These are phyloP conservation scores for Gossypium bickii DNA, from an alignment of 345 rosid genomes.

Conservation along the genomic window DNA sequence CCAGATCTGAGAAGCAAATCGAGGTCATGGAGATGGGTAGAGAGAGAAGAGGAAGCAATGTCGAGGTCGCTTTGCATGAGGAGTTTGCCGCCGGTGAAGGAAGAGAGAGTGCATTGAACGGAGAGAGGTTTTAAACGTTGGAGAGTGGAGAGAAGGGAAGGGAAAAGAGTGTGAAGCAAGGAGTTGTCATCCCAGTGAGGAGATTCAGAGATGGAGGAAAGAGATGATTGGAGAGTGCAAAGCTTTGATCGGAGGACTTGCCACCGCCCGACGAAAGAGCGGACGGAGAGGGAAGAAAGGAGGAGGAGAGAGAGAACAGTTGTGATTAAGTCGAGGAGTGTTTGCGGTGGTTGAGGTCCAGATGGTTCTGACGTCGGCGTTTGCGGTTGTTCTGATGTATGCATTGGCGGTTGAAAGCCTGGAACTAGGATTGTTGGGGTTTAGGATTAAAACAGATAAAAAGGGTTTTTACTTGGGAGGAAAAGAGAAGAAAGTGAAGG, in stretches of 20 bases:
- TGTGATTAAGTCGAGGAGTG: constrained; percentile 54
- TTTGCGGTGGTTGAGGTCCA: constrained; percentile 37
- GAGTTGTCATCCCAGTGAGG: constrained; percentile 70
- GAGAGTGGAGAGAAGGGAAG: constrained; percentile 65
- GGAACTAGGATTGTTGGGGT: not conserved
- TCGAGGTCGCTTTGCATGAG: constrained; percentile 88
- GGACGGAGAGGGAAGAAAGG: constrained; percentile 50
- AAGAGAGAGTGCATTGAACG: constrained; percentile 41
- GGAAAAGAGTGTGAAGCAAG: constrained; percentile 67
- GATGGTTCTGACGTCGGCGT: constrained; percentile 9
- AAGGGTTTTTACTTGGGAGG: not conserved
- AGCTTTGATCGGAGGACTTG: constrained; percentile 63
- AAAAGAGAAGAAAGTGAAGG: not conserved
- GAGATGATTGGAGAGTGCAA: constrained; percentile 44
- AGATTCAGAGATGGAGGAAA: constrained; percentile 56
- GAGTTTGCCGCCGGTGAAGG: constrained; percentile 71
- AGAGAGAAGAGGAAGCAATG: constrained; percentile 58
- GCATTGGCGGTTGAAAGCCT: constrained; percentile 1
- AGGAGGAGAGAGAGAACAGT: constrained; percentile 63
- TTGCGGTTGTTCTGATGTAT: constrained; percentile 12
- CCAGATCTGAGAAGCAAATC: constrained; percentile 79
- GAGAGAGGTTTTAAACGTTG: constrained; percentile 68
- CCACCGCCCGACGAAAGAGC: constrained; percentile 70
- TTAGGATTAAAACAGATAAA: not conserved
- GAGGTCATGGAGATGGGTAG: constrained; percentile 55